Base-by-base conservation (phyloP, 768 basidiomycete species). In the Terana coerulea region DNA sequence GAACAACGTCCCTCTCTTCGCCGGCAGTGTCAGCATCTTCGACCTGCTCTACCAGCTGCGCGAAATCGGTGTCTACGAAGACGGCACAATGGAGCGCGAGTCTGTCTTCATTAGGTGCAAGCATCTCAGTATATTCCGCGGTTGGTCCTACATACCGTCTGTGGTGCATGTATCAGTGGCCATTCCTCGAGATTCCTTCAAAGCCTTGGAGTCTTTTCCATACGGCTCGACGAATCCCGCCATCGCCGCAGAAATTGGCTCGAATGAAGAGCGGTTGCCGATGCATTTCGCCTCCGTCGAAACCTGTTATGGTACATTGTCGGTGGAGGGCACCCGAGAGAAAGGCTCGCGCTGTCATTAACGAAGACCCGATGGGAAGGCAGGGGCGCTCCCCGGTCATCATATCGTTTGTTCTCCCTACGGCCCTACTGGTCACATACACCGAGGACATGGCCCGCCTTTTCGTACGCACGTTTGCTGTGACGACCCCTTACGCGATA, bases 21-120 rank as follows among this genome's bases (percentile, higher is more conserved):
- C 67, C 42, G 67, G 55, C 29, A 62, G 54, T 12, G 61, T 66
- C 35, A 64, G 70, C 49, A 69, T 70, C 52, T 76, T 80, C 50
- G 80, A 82, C 36, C 60, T 82, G 45, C 74, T 68, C 45, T 60
- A 67, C n/a, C 70, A 76, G 15, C 61, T 79, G 5, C 68, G 77
- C 52, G 64, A 71, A 10, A 61, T 72, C 24, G 71, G 69, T 11
- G 57, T 80, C 0, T 59, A 70, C 50, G 69, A 69, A 4, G 64
- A 65, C n/a, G 21, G 39, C 47, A 14, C 47, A 45, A 0, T 53
- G 56, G 22, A 61, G 65, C 37, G 40, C 44, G 24, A 28, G 36
- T 10, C 10, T 28, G 19, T 19, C 39, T 24, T 15, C 45, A 14
- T 39, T 21, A n/a, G 48, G n/a, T 21, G 22, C 8, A 37, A 47